A percentile compares a stretch with the other conserved stretches of the same genome.
Conservation (phyloP, 192 early-diverging fungal genomes). For the Jimgerdemannia lactiflua region DNA sequence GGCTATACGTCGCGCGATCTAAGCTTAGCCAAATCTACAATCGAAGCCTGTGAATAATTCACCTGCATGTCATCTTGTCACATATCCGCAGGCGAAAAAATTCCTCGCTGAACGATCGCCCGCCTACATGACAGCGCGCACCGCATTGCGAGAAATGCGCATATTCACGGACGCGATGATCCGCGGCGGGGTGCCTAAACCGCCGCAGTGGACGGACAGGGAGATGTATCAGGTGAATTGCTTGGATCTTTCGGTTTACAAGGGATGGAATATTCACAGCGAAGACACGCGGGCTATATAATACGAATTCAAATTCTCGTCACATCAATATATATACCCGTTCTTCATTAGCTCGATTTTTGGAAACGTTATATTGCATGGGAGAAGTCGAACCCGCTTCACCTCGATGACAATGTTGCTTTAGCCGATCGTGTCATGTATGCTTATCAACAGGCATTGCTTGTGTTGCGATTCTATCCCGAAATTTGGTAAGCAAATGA, state of each 20-base stretch:
- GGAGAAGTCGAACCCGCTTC: conserved; percentile 88
- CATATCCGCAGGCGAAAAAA: conserved; percentile 73
- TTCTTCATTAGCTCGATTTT: conserved; percentile 46
- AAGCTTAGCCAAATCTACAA: background rate
- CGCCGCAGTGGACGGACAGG: conserved; percentile 76
- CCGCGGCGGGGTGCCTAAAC: conserved; percentile 63
- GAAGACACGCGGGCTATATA: background rate
- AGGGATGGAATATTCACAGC: background rate
- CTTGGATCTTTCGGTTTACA: background rate
- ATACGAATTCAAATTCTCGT: background rate
- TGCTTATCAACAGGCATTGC: conserved; percentile 84
- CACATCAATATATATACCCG: background rate
- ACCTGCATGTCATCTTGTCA: background rate
- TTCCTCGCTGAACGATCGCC: conserved; percentile 81
- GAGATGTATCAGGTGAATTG: conserved; percentile 52
- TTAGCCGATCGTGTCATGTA: conserved; percentile 72
- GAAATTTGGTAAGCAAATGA: conserved; percentile 72
- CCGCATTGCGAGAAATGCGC: conserved; percentile 77
- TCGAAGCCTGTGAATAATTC: background rate
- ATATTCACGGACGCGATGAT: conserved; percentile 77
- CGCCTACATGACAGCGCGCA: conserved; percentile 93
- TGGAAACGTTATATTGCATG: conserved; percentile 92
- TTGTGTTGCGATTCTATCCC: conserved; percentile 82
- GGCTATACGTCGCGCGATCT: too few species aligned
- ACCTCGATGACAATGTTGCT: conserved; percentile 57